These are phyloP conservation scores for Puccinia hordei DNA, from an alignment of 1,284 basidiomycete species.

Conservation along the genomic window DNA sequence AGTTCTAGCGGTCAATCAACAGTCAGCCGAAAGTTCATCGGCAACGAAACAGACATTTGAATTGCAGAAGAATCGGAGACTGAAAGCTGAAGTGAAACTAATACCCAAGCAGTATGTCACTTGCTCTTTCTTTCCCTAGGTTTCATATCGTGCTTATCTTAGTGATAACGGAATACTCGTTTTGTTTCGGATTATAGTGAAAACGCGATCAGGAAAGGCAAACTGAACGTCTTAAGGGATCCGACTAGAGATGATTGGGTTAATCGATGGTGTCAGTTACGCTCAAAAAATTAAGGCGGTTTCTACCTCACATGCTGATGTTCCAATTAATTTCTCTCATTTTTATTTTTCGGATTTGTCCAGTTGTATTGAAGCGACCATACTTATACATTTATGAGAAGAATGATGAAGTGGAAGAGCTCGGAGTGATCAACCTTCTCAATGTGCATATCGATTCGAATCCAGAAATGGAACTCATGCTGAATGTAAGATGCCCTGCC, in stretches of 20 bases:
- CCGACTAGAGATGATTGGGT: constrained; percentile 48
- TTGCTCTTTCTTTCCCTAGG: not conserved
- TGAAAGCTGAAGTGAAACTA: constrained; percentile 41
- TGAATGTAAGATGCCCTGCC: constrained; percentile 69
- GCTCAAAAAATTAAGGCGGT: constrained; percentile 64
- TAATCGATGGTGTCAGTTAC: constrained; percentile 50
- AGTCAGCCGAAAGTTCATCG: constrained; percentile 4
- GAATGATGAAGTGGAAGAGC: constrained; percentile 78
- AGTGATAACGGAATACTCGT: not conserved
- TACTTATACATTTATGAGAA: constrained; percentile 83
- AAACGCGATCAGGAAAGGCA: constrained; percentile 42
- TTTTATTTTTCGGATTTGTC: constrained; percentile 73
- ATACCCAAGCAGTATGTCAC: constrained; percentile 42
- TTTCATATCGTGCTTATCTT: no score
- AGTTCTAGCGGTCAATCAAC: not conserved
- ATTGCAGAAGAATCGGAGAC: constrained; percentile 10
- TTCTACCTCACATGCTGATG: constrained; percentile 76
- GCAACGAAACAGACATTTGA: constrained; percentile 1
- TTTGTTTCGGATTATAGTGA: constrained; percentile 23
- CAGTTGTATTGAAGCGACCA: constrained; percentile 64
- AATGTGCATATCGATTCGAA: constrained; percentile 83
- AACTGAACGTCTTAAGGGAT: constrained; percentile 47
- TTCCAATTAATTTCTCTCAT: constrained; percentile 75
- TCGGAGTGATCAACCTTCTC: constrained; percentile 77
- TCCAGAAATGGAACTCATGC: constrained; percentile 78